Base-by-base conservation (phyloP, 2,329 filamentous ascomycete species). In the Penicillium occitanis region DNA sequence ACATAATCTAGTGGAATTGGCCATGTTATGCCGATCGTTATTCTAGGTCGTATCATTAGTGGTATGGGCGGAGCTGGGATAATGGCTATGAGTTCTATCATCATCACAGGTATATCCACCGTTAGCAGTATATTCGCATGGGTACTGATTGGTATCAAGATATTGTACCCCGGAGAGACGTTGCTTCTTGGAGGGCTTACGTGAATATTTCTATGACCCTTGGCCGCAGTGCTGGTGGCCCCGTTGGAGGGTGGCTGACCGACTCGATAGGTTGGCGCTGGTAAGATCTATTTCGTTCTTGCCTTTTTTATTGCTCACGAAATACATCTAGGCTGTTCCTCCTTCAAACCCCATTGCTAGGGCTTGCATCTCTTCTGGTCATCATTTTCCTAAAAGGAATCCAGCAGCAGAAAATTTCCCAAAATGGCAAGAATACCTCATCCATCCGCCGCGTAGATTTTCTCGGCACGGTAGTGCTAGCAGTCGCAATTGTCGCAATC, bases 181-280 rank as follows among this genome's bases (percentile, higher is more conserved):
- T 85, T 0, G 84, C 83, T 0, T 73, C 75, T 0, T 82, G 81
- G 76, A 74, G 84, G 53, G 79, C 81, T 33, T 85, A 85, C 72
- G 79, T 85, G 51, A 86, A 86, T 64, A 76, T 86, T 14, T 74
- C 81, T 17, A 79, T 80, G 68, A 86, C 83, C 0, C 78, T 81
- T 0, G 84, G 83, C 11, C 76, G 83, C 11, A 82, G 80, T 66
- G 74, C 82, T 25, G 85, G 85, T 37, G 85, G 84, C 1, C 83
- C 85, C 0, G 65, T 89, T 0, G 88, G 88, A 0, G 88, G 88
- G 1, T 85, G 81, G 71, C 74, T 90, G 1, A 84, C 87, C 0
- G 86, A 90, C 68, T 82, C 83, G 0, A 81, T 90, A 13, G 88
- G 88, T 17, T 91, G 88, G 88, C 79, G 88, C 74, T 89, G 87